These are phyloP conservation scores for Recurvomyces mirabilis DNA, from an alignment of 495 filamentous ascomycete genomes.

Conservation along the genomic window DNA sequence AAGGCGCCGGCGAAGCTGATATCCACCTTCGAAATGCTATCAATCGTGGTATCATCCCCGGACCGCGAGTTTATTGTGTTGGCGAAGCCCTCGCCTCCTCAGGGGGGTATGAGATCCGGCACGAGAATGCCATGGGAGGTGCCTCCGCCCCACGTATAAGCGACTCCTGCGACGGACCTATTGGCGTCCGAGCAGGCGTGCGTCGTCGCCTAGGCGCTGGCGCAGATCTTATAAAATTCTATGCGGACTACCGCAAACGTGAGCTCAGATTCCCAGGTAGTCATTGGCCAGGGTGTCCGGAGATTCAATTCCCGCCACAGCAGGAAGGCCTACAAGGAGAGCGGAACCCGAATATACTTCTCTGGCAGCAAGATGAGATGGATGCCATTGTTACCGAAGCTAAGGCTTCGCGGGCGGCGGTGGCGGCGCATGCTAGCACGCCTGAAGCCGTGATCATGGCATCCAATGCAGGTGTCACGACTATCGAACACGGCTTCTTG, in stretches of 20 bases:
- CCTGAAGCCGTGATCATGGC: constrained; percentile 38
- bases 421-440: constrained; percentile 37
- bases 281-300: constrained; percentile 15
- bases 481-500: constrained; percentile 40
- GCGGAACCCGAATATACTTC: constrained; percentile 34
- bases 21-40: constrained; percentile 33
- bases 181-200: constrained; percentile 37
- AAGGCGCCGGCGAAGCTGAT: constrained; percentile 37
- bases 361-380: constrained; percentile 42
- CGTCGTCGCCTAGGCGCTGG: constrained; percentile 38
- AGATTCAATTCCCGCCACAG: constrained; percentile 16
- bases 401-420: constrained; percentile 29
- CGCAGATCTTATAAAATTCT: constrained; percentile 44
- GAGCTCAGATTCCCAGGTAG: constrained; percentile 35
- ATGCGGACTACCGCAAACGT: constrained; percentile 41
- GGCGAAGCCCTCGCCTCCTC: constrained; percentile 39
- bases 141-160: constrained; percentile 30
- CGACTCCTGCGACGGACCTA: constrained; percentile 37
- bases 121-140: constrained; percentile 32
- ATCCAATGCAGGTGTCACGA: constrained; percentile 39
- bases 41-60: constrained; percentile 40
- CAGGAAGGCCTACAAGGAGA: constrained; percentile 11
- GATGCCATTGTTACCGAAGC: constrained; percentile 40
- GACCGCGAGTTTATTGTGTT: constrained; percentile 42
- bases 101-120: constrained; percentile 38